Percentiles rank a stretch among this genome's conserved stretches.
Evolutionary conservation across 140 eudicot species (phyloP).

Genomic region (Anethum foeniculum): DNA sequence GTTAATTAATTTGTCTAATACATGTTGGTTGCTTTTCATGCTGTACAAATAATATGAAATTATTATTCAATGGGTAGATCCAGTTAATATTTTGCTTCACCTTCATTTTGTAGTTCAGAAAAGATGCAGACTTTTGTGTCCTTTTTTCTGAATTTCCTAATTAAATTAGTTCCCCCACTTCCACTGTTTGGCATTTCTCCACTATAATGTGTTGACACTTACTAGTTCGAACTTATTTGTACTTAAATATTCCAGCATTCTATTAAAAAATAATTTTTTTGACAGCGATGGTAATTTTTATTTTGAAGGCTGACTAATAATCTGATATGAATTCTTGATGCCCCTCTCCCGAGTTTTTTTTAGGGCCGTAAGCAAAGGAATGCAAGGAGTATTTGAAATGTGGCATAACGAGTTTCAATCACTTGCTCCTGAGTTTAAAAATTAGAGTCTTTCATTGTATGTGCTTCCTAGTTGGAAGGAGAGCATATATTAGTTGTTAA

Average conservation of each 20-base stretch:
- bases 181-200: neutral
- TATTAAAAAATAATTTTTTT: neutral
- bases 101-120: neutral
- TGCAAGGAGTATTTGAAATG: too few relatives aligned
- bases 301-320: neutral
- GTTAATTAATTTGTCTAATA: neutral
- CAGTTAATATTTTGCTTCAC: neutral
- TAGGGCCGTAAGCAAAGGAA: too few relatives aligned
- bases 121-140: neutral
- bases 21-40: neutral
- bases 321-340: neutral
- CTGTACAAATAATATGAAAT: neutral
- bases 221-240: neutral
- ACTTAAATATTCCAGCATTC: neutral
- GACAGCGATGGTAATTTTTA: neutral
- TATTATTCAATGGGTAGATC: neutral
- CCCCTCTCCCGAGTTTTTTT: too few relatives aligned
- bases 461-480: too few relatives aligned
- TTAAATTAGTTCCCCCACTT: neutral
- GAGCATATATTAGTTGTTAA: too few relatives aligned
- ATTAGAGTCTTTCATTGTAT: too few relatives aligned
- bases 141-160: neutral
- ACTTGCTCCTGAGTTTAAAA: too few relatives aligned
- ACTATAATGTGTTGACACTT: neutral
- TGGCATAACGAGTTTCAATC: too few relatives aligned